These are phyloP conservation scores for Vitis labrusca DNA, from an alignment of 164 flowering plant genomes.

Conservation along the genomic window DNA sequence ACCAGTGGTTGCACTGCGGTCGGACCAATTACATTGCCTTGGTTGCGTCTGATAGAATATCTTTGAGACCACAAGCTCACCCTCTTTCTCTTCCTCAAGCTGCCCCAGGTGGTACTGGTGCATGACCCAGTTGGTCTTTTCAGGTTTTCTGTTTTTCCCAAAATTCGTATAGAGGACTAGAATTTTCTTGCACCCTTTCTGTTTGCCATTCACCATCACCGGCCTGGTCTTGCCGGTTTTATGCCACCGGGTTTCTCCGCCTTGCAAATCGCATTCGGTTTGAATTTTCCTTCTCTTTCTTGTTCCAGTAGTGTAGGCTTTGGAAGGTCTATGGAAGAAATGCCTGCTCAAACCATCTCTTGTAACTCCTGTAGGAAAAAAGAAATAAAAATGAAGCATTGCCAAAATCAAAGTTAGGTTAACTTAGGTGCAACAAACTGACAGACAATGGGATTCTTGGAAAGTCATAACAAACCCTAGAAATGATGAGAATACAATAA, in stretches of 20 bases:
- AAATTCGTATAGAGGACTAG: constrained; percentile 93
- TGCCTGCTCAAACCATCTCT: constrained; percentile 95
- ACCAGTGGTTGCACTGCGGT: constrained; percentile 25
- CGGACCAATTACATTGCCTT: constrained; percentile 83
- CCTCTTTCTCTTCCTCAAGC: constrained; percentile 94
- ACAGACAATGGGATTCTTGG: neutral
- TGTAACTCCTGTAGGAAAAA: constrained; percentile 67
- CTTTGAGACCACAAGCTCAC: constrained; percentile 97
- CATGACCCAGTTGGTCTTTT: constrained; percentile 99
- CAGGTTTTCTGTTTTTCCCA: constrained; percentile 92
- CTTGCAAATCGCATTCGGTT: constrained; percentile 88
- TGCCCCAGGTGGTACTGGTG: constrained; percentile 98
- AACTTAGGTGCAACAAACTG: constrained; percentile 51
- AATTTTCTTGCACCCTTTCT: constrained; percentile 98
- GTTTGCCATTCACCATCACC: constrained; percentile 88
- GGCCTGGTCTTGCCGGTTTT: constrained; percentile 99
- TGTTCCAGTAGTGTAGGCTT: constrained; percentile 99
- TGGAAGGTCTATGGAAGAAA: constrained; percentile 98
- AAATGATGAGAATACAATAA: constrained; percentile 16
- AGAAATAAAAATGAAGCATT: constrained; percentile 6
- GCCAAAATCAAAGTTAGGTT: constrained; percentile 55
- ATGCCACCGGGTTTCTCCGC: constrained; percentile 99
- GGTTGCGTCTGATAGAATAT: constrained; percentile 99
- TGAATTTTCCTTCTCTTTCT: constrained; percentile 94
- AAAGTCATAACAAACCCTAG: constrained; percentile 29